These are phyloP conservation scores for Claviceps digitariae DNA, from an alignment of 2,329 filamentous ascomycete species.

Conservation along the genomic window DNA sequence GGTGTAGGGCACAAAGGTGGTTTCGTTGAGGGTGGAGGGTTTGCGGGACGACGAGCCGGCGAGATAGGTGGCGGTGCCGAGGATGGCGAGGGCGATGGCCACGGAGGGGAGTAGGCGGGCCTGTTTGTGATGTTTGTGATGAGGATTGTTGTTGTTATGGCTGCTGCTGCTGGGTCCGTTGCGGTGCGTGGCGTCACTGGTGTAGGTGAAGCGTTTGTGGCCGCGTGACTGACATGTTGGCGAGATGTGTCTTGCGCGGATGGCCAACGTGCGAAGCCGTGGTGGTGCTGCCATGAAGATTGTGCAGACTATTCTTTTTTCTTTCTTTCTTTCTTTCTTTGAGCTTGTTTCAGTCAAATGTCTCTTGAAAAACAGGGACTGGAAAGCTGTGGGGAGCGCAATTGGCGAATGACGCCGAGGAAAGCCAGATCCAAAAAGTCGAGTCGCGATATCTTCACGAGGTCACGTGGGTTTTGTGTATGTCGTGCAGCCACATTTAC, in stretches of 20 bases:
- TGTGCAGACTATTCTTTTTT: not conserved
- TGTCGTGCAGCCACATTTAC: not conserved
- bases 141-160: not conserved
- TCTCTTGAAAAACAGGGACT: too few relatives aligned
- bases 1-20: slow-evolving; percentile 51
- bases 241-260: not conserved
- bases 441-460: slow-evolving; percentile 1
- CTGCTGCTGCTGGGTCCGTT: not conserved
- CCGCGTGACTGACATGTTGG: not conserved
- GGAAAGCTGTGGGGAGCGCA: not conserved
- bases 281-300: not conserved
- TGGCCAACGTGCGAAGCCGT: not conserved
- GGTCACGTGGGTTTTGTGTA: not conserved
- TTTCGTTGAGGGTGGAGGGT: slow-evolving; percentile 35
- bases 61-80: slow-evolving; percentile 16
- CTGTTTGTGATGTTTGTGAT: slow-evolving; percentile 21
- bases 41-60: slow-evolving; percentile 12
- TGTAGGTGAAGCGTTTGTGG: not conserved
- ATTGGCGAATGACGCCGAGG: not conserved
- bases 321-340: not conserved
- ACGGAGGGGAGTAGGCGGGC: slow-evolving; percentile 13
- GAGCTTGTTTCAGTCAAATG: too few relatives aligned
- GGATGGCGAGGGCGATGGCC: slow-evolving; percentile 10
- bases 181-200: not conserved
- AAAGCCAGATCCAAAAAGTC: not conserved